Base-by-base conservation (phyloP, 495 filamentous ascomycete genomes). In the Xylaria flabelliformis region DNA sequence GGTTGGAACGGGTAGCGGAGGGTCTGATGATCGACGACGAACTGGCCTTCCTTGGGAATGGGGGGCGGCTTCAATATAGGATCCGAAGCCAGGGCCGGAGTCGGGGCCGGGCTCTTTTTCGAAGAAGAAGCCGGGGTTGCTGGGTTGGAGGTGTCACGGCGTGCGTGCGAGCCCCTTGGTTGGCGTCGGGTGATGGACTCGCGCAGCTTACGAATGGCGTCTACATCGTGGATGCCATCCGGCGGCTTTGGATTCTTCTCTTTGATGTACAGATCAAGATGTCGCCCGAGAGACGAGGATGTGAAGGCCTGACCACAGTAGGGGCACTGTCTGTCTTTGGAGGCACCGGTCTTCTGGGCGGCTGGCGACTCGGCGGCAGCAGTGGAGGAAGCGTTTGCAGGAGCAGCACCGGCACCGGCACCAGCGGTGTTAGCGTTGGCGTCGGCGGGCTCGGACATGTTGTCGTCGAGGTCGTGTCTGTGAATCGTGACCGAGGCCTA, bases 241-340 rank as follows among this genome's bases (percentile, higher is more conserved):
- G 93, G 87, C 2, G 90, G 84, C 76, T 93, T 94, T 6, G 91
- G 90, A 77, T 97, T 97, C 82, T 93, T 95, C 74, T 91, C 90
- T 78, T 92, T 93, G 72, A 97, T 91, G 78, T 94, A 97, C 44
- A 96, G 87, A 78, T 97, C 94, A 34, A 97, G 88, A 83, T 97
- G 94, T 48, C 94, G 91, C 32, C 94, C 94, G n/a, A 97, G 86
- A 4, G 93, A 96, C 7, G 94, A 97, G 9, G 94, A 97, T 3
- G 94, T 97, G 74, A 97, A 97, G 3, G 90, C 81, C 78, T 95
- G 92, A 51, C 89, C 81, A 81, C 94, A 97, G 84, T 92, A 97
- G 24, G 91, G 92, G 79, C 94, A 97, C 76, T 85, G 88, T 73
- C 89, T 91, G 83, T 97, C 94, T 80, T 97, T 97, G 41, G 79